Evolutionary conservation across 2,329 filamentous ascomycete species (phyloP).

Genomic region (Fusarium sp.): DNA sequence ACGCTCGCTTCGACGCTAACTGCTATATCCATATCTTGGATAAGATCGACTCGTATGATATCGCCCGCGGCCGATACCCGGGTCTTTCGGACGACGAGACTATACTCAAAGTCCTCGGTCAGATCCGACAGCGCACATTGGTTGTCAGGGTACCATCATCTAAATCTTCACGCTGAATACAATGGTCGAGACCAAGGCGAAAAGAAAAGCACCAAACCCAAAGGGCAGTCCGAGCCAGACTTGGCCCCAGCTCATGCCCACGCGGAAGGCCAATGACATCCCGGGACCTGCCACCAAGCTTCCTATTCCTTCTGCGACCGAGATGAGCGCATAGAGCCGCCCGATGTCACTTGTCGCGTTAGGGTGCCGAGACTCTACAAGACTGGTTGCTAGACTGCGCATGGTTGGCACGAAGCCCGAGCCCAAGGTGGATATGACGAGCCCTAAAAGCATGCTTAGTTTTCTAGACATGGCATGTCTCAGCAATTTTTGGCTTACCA

Average conservation of each 20-base stretch:
- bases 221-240: slow-evolving; percentile 2
- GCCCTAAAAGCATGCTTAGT: background rate
- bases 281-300: background rate
- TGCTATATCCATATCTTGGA: background rate
- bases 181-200: background rate
- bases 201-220: background rate
- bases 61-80: background rate
- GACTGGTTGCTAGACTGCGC: background rate
- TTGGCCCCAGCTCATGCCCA: background rate
- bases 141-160: background rate
- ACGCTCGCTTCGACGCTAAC: background rate
- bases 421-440: background rate
- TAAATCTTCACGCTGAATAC: background rate
- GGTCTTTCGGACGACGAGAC: background rate
- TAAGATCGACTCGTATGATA: background rate
- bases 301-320: background rate
- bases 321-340: background rate
- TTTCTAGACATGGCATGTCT: background rate
- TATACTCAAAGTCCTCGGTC: background rate
- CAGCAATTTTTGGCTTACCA: background rate
- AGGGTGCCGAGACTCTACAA: background rate
- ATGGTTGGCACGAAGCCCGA: background rate
- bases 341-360: background rate
- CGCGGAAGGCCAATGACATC: background rate
- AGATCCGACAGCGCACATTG: background rate